A percentile compares a stretch with the other conserved stretches of the same genome.
Conservation (phyloP, 306 rosid genomes). For the Lablab purpureus region DNA sequence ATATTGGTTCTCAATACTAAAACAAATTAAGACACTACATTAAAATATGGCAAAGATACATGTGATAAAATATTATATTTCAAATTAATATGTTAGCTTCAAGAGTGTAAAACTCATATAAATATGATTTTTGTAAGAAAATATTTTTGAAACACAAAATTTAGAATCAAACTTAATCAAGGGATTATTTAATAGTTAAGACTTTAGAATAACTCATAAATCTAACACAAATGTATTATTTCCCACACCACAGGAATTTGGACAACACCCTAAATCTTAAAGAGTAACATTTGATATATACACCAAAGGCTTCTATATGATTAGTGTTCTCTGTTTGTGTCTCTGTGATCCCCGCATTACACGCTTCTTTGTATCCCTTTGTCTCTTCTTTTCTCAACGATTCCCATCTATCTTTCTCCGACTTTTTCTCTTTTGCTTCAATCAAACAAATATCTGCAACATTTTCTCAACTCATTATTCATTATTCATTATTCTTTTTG, state of each 20-base stretch:
- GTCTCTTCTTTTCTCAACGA: neutral
- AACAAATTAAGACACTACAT: too few relatives aligned
- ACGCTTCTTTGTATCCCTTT: neutral
- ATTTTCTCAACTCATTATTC: neutral
- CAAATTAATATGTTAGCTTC: too few relatives aligned
- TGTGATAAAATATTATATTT: too few relatives aligned
- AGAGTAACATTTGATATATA: neutral
- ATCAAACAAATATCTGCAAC: conserved; percentile 11
- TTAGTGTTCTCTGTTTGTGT: neutral
- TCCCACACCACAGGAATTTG: neutral
- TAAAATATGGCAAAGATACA: too few relatives aligned
- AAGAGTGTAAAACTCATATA: too few relatives aligned
- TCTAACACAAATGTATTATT: neutral
- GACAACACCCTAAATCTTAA: neutral
- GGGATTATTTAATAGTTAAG: neutral
- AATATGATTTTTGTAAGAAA: too few relatives aligned
- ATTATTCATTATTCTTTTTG: neutral
- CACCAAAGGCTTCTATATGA: neutral
- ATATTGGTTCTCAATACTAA: too few relatives aligned
- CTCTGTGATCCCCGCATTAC: conserved; percentile 3
- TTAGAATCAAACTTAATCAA: too few relatives aligned
- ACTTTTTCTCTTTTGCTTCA: conserved; percentile 17
- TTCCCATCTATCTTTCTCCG: conserved; percentile 30
- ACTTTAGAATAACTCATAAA: neutral
- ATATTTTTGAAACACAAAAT: too few relatives aligned